Percentiles rank a stretch among this genome's conserved stretches.
Evolutionary conservation across 768 basidiomycete species (phyloP).

Genomic region (Russula dissimulans): DNA sequence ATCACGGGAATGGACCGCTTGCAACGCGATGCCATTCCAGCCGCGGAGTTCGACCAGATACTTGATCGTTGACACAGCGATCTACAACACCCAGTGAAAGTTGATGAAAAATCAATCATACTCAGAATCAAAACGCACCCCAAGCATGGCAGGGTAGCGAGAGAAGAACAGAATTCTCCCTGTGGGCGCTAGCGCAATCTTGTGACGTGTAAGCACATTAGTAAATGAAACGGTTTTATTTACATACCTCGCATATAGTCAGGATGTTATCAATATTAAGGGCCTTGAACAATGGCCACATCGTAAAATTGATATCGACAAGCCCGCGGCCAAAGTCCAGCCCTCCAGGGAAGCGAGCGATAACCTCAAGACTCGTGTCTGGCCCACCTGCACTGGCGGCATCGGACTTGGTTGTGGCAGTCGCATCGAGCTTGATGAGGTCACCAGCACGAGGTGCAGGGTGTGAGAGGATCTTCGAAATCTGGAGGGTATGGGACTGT

Average conservation of each 20-base stretch:
- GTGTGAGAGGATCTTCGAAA: slow-evolving; percentile 79
- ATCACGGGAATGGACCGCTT: slow-evolving; percentile 80
- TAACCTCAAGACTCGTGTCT: slow-evolving; percentile 61
- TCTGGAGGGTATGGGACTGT: slow-evolving; percentile 84
- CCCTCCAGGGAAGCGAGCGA: slow-evolving; percentile 87
- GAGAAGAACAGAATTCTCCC: slow-evolving; percentile 85
- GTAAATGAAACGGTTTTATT: not conserved
- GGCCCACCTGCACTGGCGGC: slow-evolving; percentile 25
- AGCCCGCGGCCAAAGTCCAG: slow-evolving; percentile 87
- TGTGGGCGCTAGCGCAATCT: slow-evolving; percentile 83
- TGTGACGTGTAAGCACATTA: not conserved
- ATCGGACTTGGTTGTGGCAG: slow-evolving; percentile 44
- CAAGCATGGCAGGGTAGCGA: slow-evolving; percentile 85
- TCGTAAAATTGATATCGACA: slow-evolving; percentile 90
- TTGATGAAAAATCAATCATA: not conserved
- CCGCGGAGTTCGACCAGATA: slow-evolving; percentile 89
- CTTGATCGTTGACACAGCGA: slow-evolving; percentile 83
- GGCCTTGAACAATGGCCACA: slow-evolving; percentile 94
- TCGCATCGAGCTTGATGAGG: slow-evolving; percentile 77
- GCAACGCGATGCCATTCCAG: slow-evolving; percentile 83
- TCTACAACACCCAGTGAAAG: slow-evolving; percentile 30
- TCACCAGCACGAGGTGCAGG: slow-evolving; percentile 85
- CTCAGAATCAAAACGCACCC: slow-evolving; percentile 35
- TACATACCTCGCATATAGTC: slow-evolving; percentile 75
- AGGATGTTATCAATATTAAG: slow-evolving; percentile 90